Base-by-base conservation (phyloP, 2,329 filamentous ascomycete genomes). In the Colletotrichum falcatum region DNA sequence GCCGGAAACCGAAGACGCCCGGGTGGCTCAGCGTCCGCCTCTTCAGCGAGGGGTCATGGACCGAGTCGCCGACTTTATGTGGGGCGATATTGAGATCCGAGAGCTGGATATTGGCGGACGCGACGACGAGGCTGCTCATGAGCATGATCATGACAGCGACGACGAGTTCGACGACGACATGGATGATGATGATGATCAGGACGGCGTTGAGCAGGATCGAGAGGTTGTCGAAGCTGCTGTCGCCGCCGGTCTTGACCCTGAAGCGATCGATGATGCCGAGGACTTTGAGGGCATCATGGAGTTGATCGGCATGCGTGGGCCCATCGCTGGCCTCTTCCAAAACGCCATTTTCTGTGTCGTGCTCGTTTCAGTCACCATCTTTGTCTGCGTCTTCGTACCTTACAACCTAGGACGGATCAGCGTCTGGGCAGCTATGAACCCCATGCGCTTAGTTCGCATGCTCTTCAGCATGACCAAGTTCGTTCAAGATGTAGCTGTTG, bases 251-350 rank as follows among this genome's bases (percentile, higher is more conserved):
- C 83, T 95, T 44, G 94, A 97, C 65, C 87, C 89, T 64, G 91
- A 93, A 74, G 92, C 91, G 12, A 87, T 94, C 51, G 93, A 95
- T 53, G 92, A 98, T 74, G 93, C 93, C 12, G 96, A 99, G 81
- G 96, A 99, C 77, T 90, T 99, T 20, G 96, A 99, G 78, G 96
- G 96, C 0, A 93, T 99, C 62, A 90, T 99, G 84, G 96, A 99
- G 79, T 88, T 99, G 20, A 92, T 99, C 70, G 96, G 96, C 46
- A 97, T 99, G 92, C 94, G 97, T 77, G 96, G 96, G 0, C 96
- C 96, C 0, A 86, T 99, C 3, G 91, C 92, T 18, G 94, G 94
- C 3, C 87, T 99, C 7, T 90, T 98, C 74, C 96, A 99, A 77
- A 99, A 99, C 75, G 94, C 93, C 65, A 90, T 98, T 20, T 99